Base-by-base conservation (phyloP, 73 alveolate genomes). In the Uronychia binucleata region DNA sequence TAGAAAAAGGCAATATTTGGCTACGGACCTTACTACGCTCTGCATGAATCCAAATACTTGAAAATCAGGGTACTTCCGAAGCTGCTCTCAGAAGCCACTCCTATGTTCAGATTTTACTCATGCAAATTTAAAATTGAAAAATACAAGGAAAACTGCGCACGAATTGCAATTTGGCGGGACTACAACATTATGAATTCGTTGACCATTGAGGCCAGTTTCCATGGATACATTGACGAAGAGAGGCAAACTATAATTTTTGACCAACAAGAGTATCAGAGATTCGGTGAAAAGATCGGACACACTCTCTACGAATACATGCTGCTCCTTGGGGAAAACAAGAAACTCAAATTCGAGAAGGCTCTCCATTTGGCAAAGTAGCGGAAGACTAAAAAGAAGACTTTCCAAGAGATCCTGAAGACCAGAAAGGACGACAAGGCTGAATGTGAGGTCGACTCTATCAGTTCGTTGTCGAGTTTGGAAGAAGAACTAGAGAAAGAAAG, bases 111-210 rank as follows among this genome's bases (percentile, higher is more conserved):
- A 0, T 94, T 76, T 78, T 60, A 86, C 33, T 83, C 84, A 19
- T 94, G 97, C 85, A 84, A 89, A 57, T 94, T 92, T 78, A 92
- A 86, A 74, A 92, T 86, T 31, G 92, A 94, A 67, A 81, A 84
- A 29, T 78, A 87, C 31, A 94, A 92, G 57, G 90, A 84, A 29
- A 88, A 91, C 58, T 88, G 95, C 31, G 94, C 94, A 0, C 57
- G 98, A 27, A 75, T 91, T 28, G 75, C 91, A n/a, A 33, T 94
- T 30, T 92, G 92, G 90, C 88, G 94, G 83, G 95, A 88, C 31
- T 80, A 29, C 34, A 85, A 90, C 58, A 82, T 85, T 0, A 89
- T 86, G 14, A 32, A 77, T n/a, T 79, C 85, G 26, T 90, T 58
- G 57, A 90, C 96, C 25, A 86, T 90, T 25, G 92, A 86, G 32